Evolutionary conservation across 441 rosid genomes (phyloP), one percentile per base, ranked within the genome.

Genomic region (Pelargonium myrrhifolium): DNA sequence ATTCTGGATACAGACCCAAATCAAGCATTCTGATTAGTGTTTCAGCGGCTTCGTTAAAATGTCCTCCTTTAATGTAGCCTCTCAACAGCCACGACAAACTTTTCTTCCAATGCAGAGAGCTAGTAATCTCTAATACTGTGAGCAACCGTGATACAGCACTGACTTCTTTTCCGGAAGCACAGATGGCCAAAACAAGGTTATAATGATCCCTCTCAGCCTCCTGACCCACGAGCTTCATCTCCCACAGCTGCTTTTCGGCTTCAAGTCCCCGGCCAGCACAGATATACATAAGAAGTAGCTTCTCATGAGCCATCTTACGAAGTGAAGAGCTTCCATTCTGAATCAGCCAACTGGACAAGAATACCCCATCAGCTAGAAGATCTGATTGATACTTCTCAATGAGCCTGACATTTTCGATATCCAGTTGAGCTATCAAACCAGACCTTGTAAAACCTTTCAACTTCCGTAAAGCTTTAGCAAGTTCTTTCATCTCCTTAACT

Each of bases 41-140:
- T 69, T 87, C 86, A 0, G 91, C 88, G 68, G 96, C 98, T 17
- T 86, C 96, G 28, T 83, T 84, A 62, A 79, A 74, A 72, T 87
- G 89, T 10, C 92, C 97, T 65, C 97, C 98, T 79, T 92, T 90
- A 14, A 88, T 67, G 73, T 87, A 92, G 71, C 97, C 98, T 83
- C 92, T 85, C 62, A 90, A 71, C 74, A 92, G 77, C 98, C 97
- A 90, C 1, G 92, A 80, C 68, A 90, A 62, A 51, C 90, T 79
- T 77, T 86, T 92, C 77, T 84, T 86, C 85, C 81, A 86, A 12
- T 79, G 75, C 18, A 67, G 37, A 42, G 85, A 64, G 75, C 70
- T 82, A 64, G 76, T 76, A 67, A 81, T 80, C 70, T 89, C 93
- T 1, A 72, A 63, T 65, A 91, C 67, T 1, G 90, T 74, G 64